Conservation (phyloP, 768 basidiomycete genomes). For the Auriculariales sp. region DNA sequence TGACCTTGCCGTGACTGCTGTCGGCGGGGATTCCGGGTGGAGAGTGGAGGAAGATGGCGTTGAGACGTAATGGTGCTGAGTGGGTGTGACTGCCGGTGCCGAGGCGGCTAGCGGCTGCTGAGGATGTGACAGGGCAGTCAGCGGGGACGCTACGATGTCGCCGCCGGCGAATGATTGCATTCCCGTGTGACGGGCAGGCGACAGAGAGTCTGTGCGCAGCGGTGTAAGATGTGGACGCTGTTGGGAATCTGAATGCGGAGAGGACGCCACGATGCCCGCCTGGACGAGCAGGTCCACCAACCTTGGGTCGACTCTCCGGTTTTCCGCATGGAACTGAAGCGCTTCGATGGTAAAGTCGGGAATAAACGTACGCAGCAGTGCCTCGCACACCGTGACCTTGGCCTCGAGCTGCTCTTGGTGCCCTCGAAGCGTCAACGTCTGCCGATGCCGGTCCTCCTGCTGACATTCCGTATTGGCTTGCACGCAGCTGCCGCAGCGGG, state of each 20-base stretch:
- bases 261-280: constrained; percentile 5
- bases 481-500: constrained; percentile 72
- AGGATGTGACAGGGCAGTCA: neutral
- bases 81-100: constrained; percentile 12
- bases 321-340: constrained; percentile 47
- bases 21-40: constrained; percentile 12
- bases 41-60: constrained; percentile 13
- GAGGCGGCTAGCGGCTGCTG: neutral
- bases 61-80: constrained; percentile 5
- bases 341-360: constrained; percentile 52
- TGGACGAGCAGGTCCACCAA: constrained; percentile 2
- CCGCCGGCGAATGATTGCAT: neutral
- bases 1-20: constrained; percentile 17
- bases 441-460: constrained; percentile 78
- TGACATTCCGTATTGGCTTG: constrained; percentile 68
- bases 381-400: constrained; percentile 64
- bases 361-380: constrained; percentile 58
- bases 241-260: constrained; percentile 6
- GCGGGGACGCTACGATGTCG: neutral
- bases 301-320: constrained; percentile 47
- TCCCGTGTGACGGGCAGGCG: neutral
- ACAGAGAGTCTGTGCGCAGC: neutral
- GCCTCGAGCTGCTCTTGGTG: constrained; percentile 73
- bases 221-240: constrained; percentile 2
- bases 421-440: constrained; percentile 73